phyloP scores from a whole-genome alignment of 441 rosid genomes.

The Pelargonium cotyledonis region DNA sequence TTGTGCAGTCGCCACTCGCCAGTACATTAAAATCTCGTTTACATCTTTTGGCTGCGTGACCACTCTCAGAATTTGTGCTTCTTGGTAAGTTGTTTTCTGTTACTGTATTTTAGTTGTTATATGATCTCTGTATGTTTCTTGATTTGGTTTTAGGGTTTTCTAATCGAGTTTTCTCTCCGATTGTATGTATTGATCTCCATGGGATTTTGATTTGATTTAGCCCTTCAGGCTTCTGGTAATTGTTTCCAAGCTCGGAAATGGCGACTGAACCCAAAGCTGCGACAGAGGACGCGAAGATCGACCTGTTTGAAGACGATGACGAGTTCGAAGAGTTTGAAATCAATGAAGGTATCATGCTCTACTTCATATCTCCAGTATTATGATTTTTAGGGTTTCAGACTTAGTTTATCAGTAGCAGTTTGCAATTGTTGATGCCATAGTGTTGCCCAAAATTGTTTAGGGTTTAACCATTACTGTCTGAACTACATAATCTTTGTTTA shows the following conservation, averaged over 20 bases:
- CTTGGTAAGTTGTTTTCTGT: no score
- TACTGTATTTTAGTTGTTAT: no score
- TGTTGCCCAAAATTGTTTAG: background rate
- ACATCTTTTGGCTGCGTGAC: no score
- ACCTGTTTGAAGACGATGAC: slow-evolving; percentile 87
- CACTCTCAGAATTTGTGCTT: no score
- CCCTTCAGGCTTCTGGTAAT: background rate
- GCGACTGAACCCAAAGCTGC: slow-evolving; percentile 59
- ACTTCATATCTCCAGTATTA: background rate
- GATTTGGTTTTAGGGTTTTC: background rate
- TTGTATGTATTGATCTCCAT: background rate
- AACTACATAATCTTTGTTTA: no score
- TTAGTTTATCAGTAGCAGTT: background rate
- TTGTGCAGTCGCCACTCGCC: no score
- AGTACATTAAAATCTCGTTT: no score
- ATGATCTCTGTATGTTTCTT: no score
- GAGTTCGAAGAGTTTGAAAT: slow-evolving; percentile 91
- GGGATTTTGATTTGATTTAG: background rate
- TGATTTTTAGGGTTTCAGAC: background rate
- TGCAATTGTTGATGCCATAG: background rate
- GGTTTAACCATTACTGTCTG: background rate
- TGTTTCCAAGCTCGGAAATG: slow-evolving; percentile 30
- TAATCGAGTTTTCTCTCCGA: background rate
- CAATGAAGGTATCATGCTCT: slow-evolving; percentile 40
- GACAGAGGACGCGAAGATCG: slow-evolving; percentile 64